Percentiles rank a stretch among this genome's conserved stretches.
phyloP scores from a whole-genome alignment of 192 early-diverging fungal genomes.

The Coemansia sp. region DNA sequence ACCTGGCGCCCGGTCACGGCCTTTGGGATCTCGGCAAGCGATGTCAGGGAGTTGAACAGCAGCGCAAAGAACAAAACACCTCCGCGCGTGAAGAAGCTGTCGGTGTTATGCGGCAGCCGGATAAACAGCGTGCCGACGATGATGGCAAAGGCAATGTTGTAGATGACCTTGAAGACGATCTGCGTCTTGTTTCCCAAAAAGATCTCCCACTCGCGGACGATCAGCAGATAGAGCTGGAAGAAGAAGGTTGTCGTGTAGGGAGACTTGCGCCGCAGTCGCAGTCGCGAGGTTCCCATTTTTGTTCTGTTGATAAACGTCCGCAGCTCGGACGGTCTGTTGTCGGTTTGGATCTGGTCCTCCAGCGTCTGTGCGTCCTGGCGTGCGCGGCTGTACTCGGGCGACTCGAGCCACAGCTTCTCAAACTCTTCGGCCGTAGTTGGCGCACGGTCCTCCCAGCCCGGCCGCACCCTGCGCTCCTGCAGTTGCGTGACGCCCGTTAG shows the following conservation, averaged over 20 bases:
- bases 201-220: slow-evolving; percentile 68
- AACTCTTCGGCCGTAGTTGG: slow-evolving; percentile 67
- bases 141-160: slow-evolving; percentile 65
- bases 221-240: slow-evolving; percentile 62
- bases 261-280: slow-evolving; percentile 53
- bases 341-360: slow-evolving; percentile 39
- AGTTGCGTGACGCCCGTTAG: slow-evolving; percentile 70
- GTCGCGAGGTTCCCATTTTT: slow-evolving; percentile 58
- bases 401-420: slow-evolving; percentile 60
- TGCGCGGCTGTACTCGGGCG: slow-evolving; percentile 32
- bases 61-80: slow-evolving; percentile 59
- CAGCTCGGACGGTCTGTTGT: slow-evolving; percentile 28
- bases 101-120: slow-evolving; percentile 55
- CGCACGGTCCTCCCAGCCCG: slow-evolving; percentile 60
- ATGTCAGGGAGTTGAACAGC: slow-evolving; percentile 68
- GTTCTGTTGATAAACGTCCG: slow-evolving; percentile 57
- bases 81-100: slow-evolving; percentile 65
- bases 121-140: slow-evolving; percentile 75
- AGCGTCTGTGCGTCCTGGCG: slow-evolving; percentile 46
- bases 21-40: slow-evolving; percentile 68
- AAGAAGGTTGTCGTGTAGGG: slow-evolving; percentile 68
- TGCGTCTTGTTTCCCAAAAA: slow-evolving; percentile 56
- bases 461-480: slow-evolving; percentile 56
- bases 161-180: slow-evolving; percentile 60
- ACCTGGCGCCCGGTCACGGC: slow-evolving; percentile 71